Percentiles rank a stretch among this genome's conserved stretches.
Conservation (phyloP, 495 filamentous ascomycete species). For the Lophiostoma macrostomum region DNA sequence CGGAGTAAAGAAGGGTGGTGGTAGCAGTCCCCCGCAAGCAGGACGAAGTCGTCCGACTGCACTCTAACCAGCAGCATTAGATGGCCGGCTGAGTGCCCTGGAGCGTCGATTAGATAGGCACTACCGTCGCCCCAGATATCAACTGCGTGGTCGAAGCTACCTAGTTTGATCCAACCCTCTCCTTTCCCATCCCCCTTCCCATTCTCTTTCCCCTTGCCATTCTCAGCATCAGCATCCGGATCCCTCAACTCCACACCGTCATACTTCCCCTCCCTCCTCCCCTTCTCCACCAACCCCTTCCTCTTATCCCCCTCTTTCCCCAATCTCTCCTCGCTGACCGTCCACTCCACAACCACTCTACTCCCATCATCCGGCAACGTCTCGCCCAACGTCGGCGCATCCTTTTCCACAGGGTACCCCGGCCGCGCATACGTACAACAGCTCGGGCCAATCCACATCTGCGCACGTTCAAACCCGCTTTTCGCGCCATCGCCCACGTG, state of each 20-base stretch:
- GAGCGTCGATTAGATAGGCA: slow-evolving; percentile 17
- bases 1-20: slow-evolving; percentile 20
- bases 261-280: slow-evolving; percentile 13
- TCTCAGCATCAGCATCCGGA: neutral
- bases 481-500: slow-evolving; percentile 24
- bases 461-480: slow-evolving; percentile 8
- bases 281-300: slow-evolving; percentile 8
- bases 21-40: slow-evolving; percentile 23
- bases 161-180: slow-evolving; percentile 8
- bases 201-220: neutral
- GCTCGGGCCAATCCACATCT: slow-evolving; percentile 24
- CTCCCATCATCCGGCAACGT: slow-evolving; percentile 10
- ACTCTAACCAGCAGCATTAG: slow-evolving; percentile 23
- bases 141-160: slow-evolving; percentile 11
- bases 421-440: slow-evolving; percentile 23
- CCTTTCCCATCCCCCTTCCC: neutral
- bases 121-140: slow-evolving; percentile 23
- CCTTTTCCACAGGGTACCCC: slow-evolving; percentile 15
- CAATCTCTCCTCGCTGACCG: neutral
- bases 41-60: slow-evolving; percentile 20
- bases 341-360: slow-evolving; percentile 22
- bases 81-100: slow-evolving; percentile 21
- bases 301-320: slow-evolving; percentile 7
- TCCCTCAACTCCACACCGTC: slow-evolving; percentile 11
- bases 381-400: slow-evolving; percentile 2